Evolutionary conservation across 129 eudicot genomes (phyloP).

Genomic region (Flaveria sonorensis): DNA sequence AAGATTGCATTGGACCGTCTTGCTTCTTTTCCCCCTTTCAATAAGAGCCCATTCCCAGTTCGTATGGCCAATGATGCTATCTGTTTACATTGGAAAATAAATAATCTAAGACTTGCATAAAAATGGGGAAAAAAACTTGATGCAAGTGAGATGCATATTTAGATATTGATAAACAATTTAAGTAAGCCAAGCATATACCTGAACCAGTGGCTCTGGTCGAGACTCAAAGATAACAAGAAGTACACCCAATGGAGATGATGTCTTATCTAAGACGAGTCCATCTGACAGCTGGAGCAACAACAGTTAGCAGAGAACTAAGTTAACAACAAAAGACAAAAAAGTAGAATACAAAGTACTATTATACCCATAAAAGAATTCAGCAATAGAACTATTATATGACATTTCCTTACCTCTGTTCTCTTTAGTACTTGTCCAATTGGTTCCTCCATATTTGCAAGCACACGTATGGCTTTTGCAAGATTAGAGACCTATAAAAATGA

Average conservation of each 20-base stretch:
- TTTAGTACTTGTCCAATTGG: constrained; percentile 82
- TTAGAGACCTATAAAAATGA: constrained; percentile 48
- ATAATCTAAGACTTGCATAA: constrained; percentile 8
- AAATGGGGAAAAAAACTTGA: not conserved
- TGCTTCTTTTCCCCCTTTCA: constrained; percentile 99
- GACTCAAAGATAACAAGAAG: constrained; percentile 96
- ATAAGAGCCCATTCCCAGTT: constrained; percentile 87
- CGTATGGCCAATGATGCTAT: constrained; percentile 95
- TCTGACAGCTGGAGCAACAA: constrained; percentile 73
- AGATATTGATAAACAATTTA: not conserved
- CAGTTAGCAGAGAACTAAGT: not conserved
- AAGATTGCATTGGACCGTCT: constrained; percentile 80
- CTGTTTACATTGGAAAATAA: constrained; percentile 26
- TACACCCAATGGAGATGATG: constrained; percentile 90
- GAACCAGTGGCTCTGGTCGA: constrained; percentile 96
- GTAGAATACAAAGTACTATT: not conserved
- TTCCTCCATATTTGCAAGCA: constrained; percentile 94
- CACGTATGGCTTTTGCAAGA: constrained; percentile 87
- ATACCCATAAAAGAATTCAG: not conserved
- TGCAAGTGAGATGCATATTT: constrained; percentile 2
- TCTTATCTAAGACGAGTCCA: constrained; percentile 79
- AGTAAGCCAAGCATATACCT: constrained; percentile 43
- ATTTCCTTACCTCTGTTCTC: constrained; percentile 73
- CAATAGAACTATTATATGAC: not conserved
- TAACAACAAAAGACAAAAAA: not conserved